Conservation (phyloP, 169 alveolate species). For the Babesia bovis region DNA sequence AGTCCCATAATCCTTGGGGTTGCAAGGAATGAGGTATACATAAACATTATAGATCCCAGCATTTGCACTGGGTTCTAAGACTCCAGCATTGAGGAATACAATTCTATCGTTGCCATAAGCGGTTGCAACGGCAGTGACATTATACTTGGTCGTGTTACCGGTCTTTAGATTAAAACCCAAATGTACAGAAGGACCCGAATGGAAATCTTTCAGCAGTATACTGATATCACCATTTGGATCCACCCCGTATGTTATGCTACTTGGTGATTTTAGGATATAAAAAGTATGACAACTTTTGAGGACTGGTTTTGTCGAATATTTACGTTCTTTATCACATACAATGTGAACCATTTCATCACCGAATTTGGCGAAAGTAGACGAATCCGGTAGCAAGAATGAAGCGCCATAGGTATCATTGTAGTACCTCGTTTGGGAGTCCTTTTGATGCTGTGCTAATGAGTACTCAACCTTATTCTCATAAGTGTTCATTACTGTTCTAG, state of each 20-base stretch:
- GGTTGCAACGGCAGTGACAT: background rate
- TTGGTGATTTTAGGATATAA: conserved; percentile 14
- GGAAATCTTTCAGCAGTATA: background rate
- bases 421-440: too few species aligned
- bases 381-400: too few species aligned
- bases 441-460: too few species aligned
- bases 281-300: background rate
- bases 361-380: background rate
- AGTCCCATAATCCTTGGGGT: background rate
- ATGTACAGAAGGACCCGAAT: background rate
- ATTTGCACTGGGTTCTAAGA: background rate
- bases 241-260: background rate
- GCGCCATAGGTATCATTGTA: too few species aligned
- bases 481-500: background rate
- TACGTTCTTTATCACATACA: too few species aligned
- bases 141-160: background rate
- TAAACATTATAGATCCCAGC: background rate
- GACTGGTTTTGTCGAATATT: too few species aligned
- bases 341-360: background rate
- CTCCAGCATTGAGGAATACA: background rate
- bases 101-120: conserved; percentile 11
- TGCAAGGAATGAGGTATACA: background rate
- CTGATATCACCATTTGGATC: conserved; percentile 13
- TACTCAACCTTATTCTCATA: background rate
- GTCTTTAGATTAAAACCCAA: background rate